Percentiles rank a stretch among this genome's conserved stretches.
Evolutionary conservation across 768 basidiomycete species (phyloP).

Genomic region (Naganishia onofrii): DNA sequence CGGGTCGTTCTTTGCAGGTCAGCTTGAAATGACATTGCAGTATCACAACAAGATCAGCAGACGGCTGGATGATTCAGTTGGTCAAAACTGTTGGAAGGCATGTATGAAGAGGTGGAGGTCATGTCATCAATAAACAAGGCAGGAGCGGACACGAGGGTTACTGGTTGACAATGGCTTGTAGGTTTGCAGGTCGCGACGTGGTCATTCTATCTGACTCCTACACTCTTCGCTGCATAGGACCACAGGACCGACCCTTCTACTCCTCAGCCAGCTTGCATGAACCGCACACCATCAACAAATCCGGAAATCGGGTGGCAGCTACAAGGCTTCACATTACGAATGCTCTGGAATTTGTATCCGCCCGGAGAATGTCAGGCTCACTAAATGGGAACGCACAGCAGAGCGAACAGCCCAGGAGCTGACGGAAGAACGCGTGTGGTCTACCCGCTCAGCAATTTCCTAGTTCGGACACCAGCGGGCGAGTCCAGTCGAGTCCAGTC

Average conservation of each 20-base stretch:
- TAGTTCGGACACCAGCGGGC: neutral
- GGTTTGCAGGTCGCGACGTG: neutral
- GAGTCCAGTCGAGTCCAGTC: no score
- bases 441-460: neutral
- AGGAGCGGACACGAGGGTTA: neutral
- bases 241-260: no score
- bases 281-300: neutral
- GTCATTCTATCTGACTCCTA: no score
- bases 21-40: no score
- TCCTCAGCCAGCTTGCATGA: no score
- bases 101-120: neutral
- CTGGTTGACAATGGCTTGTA: neutral
- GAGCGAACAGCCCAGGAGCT: neutral
- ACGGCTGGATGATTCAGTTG: neutral
- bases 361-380: slow-evolving; percentile 16
- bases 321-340: neutral
- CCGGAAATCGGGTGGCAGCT: no score
- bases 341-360: neutral
- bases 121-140: neutral
- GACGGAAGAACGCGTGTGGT: neutral
- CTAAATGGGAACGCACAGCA: slow-evolving; percentile 17
- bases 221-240: no score
- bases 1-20: no score
- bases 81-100: neutral
- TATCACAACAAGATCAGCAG: no score